These are phyloP conservation scores for Arthroderma uncinatum DNA, from an alignment of 2,329 filamentous ascomycete genomes.

Conservation along the genomic window DNA sequence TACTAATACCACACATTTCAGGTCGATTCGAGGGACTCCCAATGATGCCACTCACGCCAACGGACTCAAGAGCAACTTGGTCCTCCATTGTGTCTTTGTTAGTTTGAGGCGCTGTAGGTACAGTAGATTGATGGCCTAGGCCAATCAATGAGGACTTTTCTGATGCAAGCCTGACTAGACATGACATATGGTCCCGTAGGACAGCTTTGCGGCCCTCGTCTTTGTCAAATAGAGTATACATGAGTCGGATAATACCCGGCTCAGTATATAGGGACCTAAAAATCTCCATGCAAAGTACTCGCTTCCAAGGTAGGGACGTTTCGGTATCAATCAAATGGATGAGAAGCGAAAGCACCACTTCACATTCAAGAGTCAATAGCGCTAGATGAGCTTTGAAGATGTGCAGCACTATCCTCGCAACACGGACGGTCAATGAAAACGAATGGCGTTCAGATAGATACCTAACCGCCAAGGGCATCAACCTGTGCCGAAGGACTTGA, in stretches of 20 bases:
- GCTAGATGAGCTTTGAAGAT: constrained; percentile 66
- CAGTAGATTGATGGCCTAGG: constrained; percentile 74
- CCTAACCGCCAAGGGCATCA: constrained; percentile 74
- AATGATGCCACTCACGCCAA: constrained; percentile 79
- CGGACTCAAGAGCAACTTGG: constrained; percentile 79
- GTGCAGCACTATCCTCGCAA: constrained; percentile 72
- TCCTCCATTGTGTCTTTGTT: constrained; percentile 54
- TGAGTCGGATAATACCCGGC: constrained; percentile 61
- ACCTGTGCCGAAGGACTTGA: constrained; percentile 60
- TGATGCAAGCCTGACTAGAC: constrained; percentile 82
- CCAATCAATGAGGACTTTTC: constrained; percentile 86
- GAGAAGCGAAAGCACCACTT: constrained; percentile 67
- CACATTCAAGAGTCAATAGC: constrained; percentile 65
- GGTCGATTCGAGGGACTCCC: constrained; percentile 57
- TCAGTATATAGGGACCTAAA: constrained; percentile 79
- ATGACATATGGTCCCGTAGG: constrained; percentile 69
- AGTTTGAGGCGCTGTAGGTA: constrained; percentile 54
- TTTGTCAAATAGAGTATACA: constrained; percentile 71
- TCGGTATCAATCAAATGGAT: constrained; percentile 85
- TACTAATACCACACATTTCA: constrained; percentile 66
- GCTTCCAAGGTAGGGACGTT: constrained; percentile 65
- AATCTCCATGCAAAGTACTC: constrained; percentile 81
- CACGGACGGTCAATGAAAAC: constrained; percentile 72
- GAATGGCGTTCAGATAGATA: constrained; percentile 65
- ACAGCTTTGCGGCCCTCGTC: constrained; percentile 61